A percentile compares a stretch with the other conserved stretches of the same genome.
phyloP scores from a whole-genome alignment of 805 yeast genomes.

The Yarrowia porcina region DNA sequence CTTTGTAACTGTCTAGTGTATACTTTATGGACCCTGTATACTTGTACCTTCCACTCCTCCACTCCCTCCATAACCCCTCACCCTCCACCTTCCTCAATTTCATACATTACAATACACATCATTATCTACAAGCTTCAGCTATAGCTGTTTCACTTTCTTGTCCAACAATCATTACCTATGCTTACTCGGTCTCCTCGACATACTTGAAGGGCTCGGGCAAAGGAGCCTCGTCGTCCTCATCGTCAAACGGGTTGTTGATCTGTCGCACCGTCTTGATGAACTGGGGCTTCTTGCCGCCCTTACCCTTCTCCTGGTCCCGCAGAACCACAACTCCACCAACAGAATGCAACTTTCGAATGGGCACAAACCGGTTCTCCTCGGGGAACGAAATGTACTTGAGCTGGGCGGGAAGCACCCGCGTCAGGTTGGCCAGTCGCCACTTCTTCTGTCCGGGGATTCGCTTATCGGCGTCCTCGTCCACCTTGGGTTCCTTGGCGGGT shows the following conservation, averaged over 20 bases:
- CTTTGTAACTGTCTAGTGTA: no score
- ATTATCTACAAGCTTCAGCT: no score
- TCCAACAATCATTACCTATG: conserved; percentile 23
- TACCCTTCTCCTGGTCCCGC: conserved; percentile 32
- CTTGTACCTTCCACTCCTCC: no score
- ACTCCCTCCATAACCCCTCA: no score
- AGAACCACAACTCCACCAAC: conserved; percentile 39
- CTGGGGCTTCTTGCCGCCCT: conserved; percentile 46
- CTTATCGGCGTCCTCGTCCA: conserved; percentile 32
- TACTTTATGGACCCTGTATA: no score
- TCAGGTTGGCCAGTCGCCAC: conserved; percentile 69
- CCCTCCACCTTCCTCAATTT: no score
- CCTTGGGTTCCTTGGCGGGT: conserved; percentile 31
- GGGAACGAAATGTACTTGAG: conserved; percentile 74
- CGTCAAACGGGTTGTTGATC: conserved; percentile 75
- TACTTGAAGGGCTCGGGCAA: conserved; percentile 44
- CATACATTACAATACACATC: no score
- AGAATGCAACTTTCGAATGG: conserved; percentile 74
- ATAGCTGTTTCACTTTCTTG: no score
- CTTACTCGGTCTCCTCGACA: conserved; percentile 28
- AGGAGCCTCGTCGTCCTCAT: conserved; percentile 53
- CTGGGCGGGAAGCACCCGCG: conserved; percentile 88
- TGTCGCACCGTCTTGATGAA: conserved; percentile 83
- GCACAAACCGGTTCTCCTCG: conserved; percentile 72
- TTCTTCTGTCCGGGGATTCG: conserved; percentile 34